Conservation (phyloP, 2,329 filamentous ascomycete genomes). For the Fusarium sp. region DNA sequence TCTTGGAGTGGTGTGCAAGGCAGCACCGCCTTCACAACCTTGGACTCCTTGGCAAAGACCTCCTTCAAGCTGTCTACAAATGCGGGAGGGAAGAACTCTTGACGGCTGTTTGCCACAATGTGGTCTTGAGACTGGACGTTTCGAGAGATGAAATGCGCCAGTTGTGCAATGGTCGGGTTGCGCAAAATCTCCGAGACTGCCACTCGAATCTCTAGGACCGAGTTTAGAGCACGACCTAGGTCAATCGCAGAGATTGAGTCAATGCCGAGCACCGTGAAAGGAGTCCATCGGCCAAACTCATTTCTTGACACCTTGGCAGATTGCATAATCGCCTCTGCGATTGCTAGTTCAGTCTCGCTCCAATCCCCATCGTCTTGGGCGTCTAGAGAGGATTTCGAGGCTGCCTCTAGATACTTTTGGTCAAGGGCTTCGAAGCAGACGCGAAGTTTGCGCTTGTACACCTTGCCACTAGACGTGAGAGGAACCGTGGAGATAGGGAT, state of each 20-base stretch:
- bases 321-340: conserved; percentile 66
- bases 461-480: conserved; percentile 78
- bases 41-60: conserved; percentile 46
- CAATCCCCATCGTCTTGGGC: conserved; percentile 54
- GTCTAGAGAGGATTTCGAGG: conserved; percentile 40
- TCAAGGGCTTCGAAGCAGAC: conserved; percentile 59
- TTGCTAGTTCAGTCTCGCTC: conserved; percentile 63
- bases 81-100: conserved; percentile 40
- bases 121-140: neutral
- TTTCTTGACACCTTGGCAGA: conserved; percentile 57
- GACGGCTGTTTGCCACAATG: too few species aligned
- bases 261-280: conserved; percentile 81
- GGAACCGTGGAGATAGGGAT: conserved; percentile 77
- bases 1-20: conserved; percentile 91
- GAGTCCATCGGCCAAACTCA: conserved; percentile 71
- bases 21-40: conserved; percentile 65
- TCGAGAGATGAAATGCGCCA: conserved; percentile 55
- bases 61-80: conserved; percentile 44
- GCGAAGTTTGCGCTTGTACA: conserved; percentile 68
- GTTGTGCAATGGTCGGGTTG: conserved; percentile 71
- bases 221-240: conserved; percentile 68
- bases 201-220: conserved; percentile 57
- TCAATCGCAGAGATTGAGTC: conserved; percentile 86
- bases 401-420: conserved; percentile 55
- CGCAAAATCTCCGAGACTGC: conserved; percentile 77